Evolutionary conservation across 2,329 filamentous ascomycete species (phyloP).

Genomic region (Botrytis cinerea): DNA sequence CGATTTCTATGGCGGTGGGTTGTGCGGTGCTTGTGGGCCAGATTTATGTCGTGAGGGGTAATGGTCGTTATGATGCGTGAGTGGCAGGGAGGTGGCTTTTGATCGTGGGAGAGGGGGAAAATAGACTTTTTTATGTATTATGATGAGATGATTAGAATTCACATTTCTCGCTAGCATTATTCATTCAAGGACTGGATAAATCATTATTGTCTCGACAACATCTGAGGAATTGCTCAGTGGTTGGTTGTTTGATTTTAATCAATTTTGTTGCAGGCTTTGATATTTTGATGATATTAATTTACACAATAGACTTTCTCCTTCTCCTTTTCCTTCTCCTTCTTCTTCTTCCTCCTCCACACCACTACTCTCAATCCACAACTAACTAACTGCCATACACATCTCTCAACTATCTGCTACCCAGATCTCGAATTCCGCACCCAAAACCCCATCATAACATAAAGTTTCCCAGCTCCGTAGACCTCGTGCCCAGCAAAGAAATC

Average conservation of each 20-base stretch:
- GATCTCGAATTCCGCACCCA: neutral
- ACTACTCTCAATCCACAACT: neutral
- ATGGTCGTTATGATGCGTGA: constrained; percentile 15
- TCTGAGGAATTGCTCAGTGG: neutral
- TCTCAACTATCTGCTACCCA: neutral
- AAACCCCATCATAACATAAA: neutral
- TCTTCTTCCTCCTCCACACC: neutral
- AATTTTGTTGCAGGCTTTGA: neutral
- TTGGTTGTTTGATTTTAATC: neutral
- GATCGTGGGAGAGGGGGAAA: neutral
- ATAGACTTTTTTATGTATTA: neutral
- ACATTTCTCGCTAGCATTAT: neutral
- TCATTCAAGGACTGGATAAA: no score
- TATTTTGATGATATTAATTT: neutral
- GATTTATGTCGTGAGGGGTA: constrained; percentile 58
- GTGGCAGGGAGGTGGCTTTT: no score
- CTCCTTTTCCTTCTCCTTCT: neutral
- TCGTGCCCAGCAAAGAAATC: neutral
- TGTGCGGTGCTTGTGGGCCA: constrained; percentile 62
- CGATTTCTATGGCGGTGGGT: constrained; percentile 66
- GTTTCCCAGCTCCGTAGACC: neutral
- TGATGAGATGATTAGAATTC: neutral
- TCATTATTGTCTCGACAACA: neutral
- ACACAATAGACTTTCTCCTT: neutral
- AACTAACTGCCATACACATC: neutral